Conservation (phyloP, 495 filamentous ascomycete species). For the Lindgomyces ingoldianus region DNA sequence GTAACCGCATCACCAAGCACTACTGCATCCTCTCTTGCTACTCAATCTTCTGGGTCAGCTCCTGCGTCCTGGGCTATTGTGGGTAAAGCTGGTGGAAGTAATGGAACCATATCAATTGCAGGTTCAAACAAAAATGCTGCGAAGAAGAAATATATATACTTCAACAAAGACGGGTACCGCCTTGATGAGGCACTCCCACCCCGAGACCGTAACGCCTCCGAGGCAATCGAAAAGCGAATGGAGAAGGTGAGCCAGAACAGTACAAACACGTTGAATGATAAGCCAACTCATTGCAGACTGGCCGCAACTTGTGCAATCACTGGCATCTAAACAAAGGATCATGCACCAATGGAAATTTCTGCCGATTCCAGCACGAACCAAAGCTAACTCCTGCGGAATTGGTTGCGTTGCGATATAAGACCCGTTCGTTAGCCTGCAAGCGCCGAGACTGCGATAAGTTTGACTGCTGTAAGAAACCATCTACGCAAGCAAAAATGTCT, state of each 20-base stretch:
- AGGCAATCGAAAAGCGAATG: constrained; percentile 36
- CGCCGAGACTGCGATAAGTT: constrained; percentile 35
- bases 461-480: constrained; percentile 39
- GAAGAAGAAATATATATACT: constrained; percentile 37
- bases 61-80: constrained; percentile 41
- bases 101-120: constrained; percentile 40
- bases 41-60: not conserved
- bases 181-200: constrained; percentile 40
- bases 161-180: constrained; percentile 42
- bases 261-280: not conserved
- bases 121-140: constrained; percentile 23
- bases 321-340: constrained; percentile 43
- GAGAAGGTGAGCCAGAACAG: constrained; percentile 6
- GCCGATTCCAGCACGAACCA: constrained; percentile 43
- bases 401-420: constrained; percentile 42
- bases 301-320: constrained; percentile 44
- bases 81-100: constrained; percentile 36
- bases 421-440: constrained; percentile 28
- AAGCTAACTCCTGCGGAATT: constrained; percentile 36
- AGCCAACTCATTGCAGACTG: not conserved
- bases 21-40: constrained; percentile 11
- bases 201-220: constrained; percentile 26
- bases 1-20: constrained; percentile 5
- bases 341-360: constrained; percentile 38
- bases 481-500: not conserved